Conservation (phyloP, 2,329 filamentous ascomycete species). For the Teratosphaeria gauchensis region DNA sequence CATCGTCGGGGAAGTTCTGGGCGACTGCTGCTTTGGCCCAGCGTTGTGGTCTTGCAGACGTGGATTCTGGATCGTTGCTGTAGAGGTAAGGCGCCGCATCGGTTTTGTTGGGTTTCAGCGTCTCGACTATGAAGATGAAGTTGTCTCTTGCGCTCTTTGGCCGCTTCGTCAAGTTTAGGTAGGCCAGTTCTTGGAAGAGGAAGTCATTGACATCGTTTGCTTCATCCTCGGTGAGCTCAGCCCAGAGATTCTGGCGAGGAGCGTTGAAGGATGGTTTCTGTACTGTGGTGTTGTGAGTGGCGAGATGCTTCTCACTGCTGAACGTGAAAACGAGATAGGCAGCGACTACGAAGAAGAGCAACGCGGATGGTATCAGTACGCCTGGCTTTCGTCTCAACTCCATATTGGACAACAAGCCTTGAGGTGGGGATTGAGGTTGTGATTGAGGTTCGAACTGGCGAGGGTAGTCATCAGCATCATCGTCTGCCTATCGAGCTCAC, state of each 20-base stretch:
- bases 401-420: constrained; percentile 4
- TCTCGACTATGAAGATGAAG: constrained; percentile 26
- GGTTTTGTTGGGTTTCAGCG: constrained; percentile 42
- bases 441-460: neutral
- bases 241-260: constrained; percentile 37
- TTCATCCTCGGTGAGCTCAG: constrained; percentile 28
- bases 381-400: constrained; percentile 8
- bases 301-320: neutral
- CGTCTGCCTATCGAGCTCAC: neutral
- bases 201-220: constrained; percentile 31
- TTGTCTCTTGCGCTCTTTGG: constrained; percentile 17
- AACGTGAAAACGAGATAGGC: constrained; percentile 9
- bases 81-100: constrained; percentile 39
- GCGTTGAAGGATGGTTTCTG: constrained; percentile 19
- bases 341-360: constrained; percentile 10
- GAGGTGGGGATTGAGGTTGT: neutral
- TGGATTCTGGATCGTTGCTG: constrained; percentile 16
- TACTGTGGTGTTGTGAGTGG: neutral
- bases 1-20: constrained; percentile 27
- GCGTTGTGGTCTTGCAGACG: constrained; percentile 26
- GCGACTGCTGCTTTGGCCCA: constrained; percentile 39
- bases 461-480: neutral
- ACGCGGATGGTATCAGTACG: constrained; percentile 6
- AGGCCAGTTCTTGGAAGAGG: constrained; percentile 26
- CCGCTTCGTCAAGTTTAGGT: constrained; percentile 18